Percentiles rank a stretch among this genome's conserved stretches.
These are phyloP conservation scores for Holtermanniella nyarrowii DNA, from an alignment of 768 basidiomycete genomes.

Conservation along the genomic window DNA sequence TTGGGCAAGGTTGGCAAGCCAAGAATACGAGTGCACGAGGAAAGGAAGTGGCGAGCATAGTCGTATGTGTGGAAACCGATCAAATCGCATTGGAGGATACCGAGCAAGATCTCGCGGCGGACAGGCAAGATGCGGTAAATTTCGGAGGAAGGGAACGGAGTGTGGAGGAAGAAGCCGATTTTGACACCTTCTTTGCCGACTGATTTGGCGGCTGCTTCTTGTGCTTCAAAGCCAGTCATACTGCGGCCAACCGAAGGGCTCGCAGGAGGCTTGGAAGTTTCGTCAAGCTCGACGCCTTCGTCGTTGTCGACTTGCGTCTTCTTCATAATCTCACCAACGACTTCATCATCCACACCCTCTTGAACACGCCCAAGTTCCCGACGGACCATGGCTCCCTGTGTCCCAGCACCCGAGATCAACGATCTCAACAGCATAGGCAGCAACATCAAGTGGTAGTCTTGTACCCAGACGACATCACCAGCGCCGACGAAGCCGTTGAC, in stretches of 20 bases:
- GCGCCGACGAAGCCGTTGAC: conserved; percentile 67
- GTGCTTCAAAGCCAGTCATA: conserved; percentile 26
- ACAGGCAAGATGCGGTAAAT: conserved; percentile 96
- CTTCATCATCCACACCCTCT: conserved; percentile 36
- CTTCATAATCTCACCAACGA: conserved; percentile 34
- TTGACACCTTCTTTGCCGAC: conserved; percentile 52
- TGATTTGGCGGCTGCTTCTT: conserved; percentile 33
- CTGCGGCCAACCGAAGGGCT: conserved; percentile 5
- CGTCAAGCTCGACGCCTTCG: conserved; percentile 40
- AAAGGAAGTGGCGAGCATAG: conserved; percentile 98
- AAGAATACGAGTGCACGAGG: conserved; percentile 92
- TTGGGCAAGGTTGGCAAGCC: conserved; percentile 95
- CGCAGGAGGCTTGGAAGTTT: conserved; percentile 46
- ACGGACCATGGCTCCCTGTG: conserved; percentile 37
- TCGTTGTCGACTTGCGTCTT: conserved; percentile 14
- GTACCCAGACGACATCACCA: conserved; percentile 97
- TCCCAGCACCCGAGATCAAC: conserved; percentile 48
- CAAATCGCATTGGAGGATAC: conserved; percentile 87
- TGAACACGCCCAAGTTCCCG: conserved; percentile 45
- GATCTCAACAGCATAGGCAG: conserved; percentile 89
- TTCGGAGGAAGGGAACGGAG: conserved; percentile 94
- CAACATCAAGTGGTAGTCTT: conserved; percentile 66
- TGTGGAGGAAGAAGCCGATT: conserved; percentile 98
- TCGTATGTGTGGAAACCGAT: conserved; percentile 99
- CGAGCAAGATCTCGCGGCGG: conserved; percentile 91